Conservation (phyloP, 2,329 filamentous ascomycete genomes). For the Paecilomyces formosus region DNA sequence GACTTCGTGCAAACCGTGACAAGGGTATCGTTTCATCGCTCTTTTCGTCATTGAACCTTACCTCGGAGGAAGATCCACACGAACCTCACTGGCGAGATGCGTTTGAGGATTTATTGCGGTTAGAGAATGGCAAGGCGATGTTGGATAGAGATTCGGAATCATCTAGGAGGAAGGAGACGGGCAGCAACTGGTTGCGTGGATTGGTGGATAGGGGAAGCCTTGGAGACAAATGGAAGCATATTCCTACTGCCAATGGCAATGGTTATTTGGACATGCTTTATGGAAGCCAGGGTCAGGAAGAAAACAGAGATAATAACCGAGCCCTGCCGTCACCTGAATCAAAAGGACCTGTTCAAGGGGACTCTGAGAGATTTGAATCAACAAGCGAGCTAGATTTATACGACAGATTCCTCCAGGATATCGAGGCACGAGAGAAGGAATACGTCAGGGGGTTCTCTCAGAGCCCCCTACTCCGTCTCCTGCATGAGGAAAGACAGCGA, state of each 20-base stretch:
- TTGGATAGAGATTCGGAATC: conserved; percentile 23
- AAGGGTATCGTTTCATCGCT: conserved; percentile 25
- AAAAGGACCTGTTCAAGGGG: conserved; percentile 21
- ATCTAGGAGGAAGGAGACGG: conserved; percentile 19
- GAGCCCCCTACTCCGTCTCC: conserved; percentile 27
- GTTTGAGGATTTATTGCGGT: conserved; percentile 51
- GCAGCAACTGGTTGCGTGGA: conserved; percentile 32
- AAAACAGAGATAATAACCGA: conserved; percentile 8
- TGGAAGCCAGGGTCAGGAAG: conserved; percentile 6
- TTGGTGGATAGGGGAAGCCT: conserved; percentile 35
- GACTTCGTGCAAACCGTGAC: conserved; percentile 17
- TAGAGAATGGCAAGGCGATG: conserved; percentile 39
- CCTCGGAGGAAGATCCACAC: conserved; percentile 23
- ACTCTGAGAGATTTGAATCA: conserved; percentile 20
- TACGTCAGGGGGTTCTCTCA: conserved; percentile 18
- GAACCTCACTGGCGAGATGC: conserved; percentile 48
- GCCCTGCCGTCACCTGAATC: conserved; percentile 5
- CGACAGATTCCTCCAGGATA: conserved; percentile 39
- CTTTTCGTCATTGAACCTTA: conserved; percentile 22
- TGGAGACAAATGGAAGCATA: conserved; percentile 31
- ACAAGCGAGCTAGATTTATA: conserved; percentile 48
- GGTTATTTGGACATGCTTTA: conserved; percentile 18
- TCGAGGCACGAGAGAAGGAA: conserved; percentile 24
- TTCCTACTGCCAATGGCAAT: conserved; percentile 14
- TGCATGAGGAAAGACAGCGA: conserved; percentile 24